These are phyloP conservation scores for Orbilia quercus DNA, from an alignment of 2,329 filamentous ascomycete species.

Conservation along the genomic window DNA sequence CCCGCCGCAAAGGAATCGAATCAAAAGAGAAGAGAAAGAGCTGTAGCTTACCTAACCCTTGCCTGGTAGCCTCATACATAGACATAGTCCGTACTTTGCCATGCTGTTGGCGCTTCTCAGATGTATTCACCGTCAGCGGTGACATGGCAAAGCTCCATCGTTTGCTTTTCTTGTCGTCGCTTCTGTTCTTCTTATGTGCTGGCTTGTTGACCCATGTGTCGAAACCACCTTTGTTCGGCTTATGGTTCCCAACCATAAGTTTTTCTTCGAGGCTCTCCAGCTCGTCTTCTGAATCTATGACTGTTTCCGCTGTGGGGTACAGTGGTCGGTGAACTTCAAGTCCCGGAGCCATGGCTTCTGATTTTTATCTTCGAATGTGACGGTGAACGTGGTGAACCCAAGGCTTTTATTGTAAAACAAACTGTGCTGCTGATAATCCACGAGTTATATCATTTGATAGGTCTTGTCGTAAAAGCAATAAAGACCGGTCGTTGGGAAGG, in stretches of 20 bases:
- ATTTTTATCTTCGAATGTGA: background rate
- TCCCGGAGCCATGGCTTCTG: constrained; percentile 40
- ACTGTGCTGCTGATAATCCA: constrained; percentile 24
- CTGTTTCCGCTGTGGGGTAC: constrained; percentile 49
- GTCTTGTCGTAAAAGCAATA: constrained; percentile 2
- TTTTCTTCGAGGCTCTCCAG: constrained; percentile 35
- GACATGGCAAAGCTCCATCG: constrained; percentile 50
- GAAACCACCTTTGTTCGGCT: constrained; percentile 52
- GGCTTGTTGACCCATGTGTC: constrained; percentile 56
- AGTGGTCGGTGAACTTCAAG: constrained; percentile 35
- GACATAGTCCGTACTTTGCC: constrained; percentile 47
- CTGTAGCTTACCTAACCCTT: constrained; percentile 38
- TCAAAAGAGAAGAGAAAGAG: constrained; percentile 12
- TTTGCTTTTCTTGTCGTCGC: constrained; percentile 38
- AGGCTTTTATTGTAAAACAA: constrained; percentile 29
- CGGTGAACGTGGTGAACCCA: constrained; percentile 19
- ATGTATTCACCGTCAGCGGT: constrained; percentile 49
- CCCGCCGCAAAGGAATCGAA: background rate
- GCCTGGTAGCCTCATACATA: constrained; percentile 46
- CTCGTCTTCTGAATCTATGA: constrained; percentile 54
- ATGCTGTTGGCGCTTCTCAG: constrained; percentile 52
- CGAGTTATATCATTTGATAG: constrained; percentile 52
- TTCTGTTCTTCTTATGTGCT: constrained; percentile 40
- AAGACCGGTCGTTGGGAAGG: background rate
- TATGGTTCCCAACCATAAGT: constrained; percentile 51